Evolutionary conservation across 768 basidiomycete species (phyloP).

Genomic region (Suillus cothurnatus): DNA sequence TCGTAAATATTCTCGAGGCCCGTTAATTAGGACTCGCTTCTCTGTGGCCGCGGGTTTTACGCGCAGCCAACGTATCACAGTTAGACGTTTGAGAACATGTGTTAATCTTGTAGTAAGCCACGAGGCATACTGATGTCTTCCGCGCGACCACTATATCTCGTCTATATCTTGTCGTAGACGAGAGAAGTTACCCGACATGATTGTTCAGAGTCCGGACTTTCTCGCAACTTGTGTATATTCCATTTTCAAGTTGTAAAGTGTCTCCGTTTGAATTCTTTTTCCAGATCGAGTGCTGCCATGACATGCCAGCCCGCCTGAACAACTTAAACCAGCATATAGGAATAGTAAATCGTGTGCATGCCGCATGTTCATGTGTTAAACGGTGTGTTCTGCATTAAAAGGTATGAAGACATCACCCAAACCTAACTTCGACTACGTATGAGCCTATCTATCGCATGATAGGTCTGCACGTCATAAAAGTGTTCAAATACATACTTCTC

Average conservation of each 20-base stretch:
- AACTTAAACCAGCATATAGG: too few relatives aligned
- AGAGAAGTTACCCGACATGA: constrained; percentile 10
- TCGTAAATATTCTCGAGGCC: neutral
- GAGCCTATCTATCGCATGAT: neutral
- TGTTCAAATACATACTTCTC: neutral
- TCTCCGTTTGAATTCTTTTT: neutral
- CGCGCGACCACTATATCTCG: constrained; percentile 11
- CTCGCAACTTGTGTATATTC: neutral
- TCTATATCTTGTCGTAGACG: constrained; percentile 14
- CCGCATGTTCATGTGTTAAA: neutral
- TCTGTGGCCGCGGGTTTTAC: constrained; percentile 27
- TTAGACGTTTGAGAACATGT: constrained; percentile 6
- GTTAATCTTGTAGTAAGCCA: constrained; percentile 7
- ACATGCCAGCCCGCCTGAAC: neutral
- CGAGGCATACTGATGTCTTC: constrained; percentile 13
- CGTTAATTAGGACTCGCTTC: constrained; percentile 16
- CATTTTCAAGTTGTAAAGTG: constrained; percentile 3
- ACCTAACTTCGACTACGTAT: neutral
- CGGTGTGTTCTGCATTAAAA: neutral
- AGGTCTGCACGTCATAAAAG: neutral
- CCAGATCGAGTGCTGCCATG: neutral
- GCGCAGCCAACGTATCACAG: constrained; percentile 14
- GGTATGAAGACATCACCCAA: neutral
- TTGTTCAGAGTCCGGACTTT: constrained; percentile 13
- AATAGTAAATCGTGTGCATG: neutral